Evolutionary conservation across 1,284 basidiomycete genomes (phyloP).

Genomic region (Melampsora medusae): DNA sequence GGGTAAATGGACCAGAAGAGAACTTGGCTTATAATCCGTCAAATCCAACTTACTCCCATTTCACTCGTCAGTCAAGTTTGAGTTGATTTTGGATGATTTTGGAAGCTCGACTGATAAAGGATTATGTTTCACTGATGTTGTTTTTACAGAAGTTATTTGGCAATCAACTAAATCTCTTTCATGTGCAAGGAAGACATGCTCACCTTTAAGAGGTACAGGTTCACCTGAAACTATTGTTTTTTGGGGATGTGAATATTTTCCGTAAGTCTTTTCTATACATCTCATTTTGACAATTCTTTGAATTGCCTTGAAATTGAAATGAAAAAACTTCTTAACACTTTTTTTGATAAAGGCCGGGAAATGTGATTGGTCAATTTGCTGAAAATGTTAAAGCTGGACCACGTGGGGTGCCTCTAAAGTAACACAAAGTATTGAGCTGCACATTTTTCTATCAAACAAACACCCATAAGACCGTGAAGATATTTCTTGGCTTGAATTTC

Average conservation of each 20-base stretch:
- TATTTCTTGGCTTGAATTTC: too few species aligned
- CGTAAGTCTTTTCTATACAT: constrained; percentile 12
- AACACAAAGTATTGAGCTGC: neutral
- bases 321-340: neutral
- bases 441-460: neutral
- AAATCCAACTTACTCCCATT: constrained; percentile 34
- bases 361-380: constrained; percentile 36
- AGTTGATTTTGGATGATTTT: neutral
- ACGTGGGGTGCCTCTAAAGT: constrained; percentile 28
- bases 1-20: constrained; percentile 33
- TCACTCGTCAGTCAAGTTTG: constrained; percentile 20
- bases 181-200: constrained; percentile 19
- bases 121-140: too few species aligned
- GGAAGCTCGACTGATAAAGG: neutral
- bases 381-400: constrained; percentile 33
- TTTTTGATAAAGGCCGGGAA: constrained; percentile 25
- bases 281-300: too few species aligned
- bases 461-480: neutral
- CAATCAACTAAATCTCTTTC: constrained; percentile 14
- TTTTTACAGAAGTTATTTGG: constrained; percentile 38
- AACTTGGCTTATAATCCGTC: constrained; percentile 21
- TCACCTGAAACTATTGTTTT: constrained; percentile 5
- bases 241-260: constrained; percentile 37
- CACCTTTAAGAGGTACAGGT: constrained; percentile 6
- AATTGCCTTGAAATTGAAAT: too few species aligned